Conservation (phyloP, 306 rosid genomes). For the Cercis canadensis region DNA sequence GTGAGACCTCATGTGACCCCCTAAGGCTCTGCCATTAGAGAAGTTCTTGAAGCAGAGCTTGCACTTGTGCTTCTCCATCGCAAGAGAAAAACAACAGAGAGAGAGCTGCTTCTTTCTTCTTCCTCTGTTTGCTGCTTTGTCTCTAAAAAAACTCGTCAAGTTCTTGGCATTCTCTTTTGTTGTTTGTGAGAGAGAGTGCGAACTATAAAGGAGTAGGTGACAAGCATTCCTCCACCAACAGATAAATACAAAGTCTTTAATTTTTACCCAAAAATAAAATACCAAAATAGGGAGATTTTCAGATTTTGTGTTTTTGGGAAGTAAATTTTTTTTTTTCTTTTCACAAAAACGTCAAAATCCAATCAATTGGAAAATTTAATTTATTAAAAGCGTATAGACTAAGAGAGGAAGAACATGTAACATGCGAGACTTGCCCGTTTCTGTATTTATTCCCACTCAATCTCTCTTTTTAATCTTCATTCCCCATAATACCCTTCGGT, state of each 20-base stretch:
- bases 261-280: not conserved
- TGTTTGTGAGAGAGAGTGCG: conserved; percentile 45
- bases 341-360: conserved; percentile 41
- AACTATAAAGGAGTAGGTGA: conserved; percentile 72
- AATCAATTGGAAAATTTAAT: conserved; percentile 39
- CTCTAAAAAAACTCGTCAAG: conserved; percentile 12
- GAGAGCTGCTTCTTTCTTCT: not conserved
- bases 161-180: conserved; percentile 31
- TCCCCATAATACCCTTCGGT: conserved; percentile 49
- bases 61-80: conserved; percentile 90
- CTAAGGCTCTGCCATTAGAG: conserved; percentile 90
- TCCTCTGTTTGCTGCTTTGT: too few relatives aligned
- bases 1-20: conserved; percentile 99
- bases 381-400: conserved; percentile 50
- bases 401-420: conserved; percentile 57
- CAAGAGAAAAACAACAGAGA: conserved; percentile 33
- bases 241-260: conserved; percentile 46
- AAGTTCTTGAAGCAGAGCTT: conserved; percentile 73
- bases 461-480: conserved; percentile 25
- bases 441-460: conserved; percentile 56
- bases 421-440: conserved; percentile 68
- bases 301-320: conserved; percentile 5
- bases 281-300: not conserved
- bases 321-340: conserved; percentile 25
- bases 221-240: conserved; percentile 80